Conservation (phyloP, 108 stramenopile genomes). For the Conticribra guillardii region DNA sequence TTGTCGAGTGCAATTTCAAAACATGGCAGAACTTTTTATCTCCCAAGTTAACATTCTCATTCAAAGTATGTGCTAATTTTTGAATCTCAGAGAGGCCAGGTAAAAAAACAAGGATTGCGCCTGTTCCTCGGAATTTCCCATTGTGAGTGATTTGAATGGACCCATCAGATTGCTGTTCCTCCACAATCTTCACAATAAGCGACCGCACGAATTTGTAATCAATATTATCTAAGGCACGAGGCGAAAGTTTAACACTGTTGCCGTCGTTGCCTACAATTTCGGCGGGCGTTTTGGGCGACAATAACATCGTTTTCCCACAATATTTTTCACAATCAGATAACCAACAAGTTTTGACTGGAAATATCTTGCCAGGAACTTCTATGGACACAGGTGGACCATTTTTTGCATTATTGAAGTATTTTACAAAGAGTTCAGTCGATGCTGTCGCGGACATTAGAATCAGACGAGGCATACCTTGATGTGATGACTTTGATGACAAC, state of each 20-base stretch:
- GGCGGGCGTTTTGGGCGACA: background rate
- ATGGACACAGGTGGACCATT: slow-evolving; percentile 26
- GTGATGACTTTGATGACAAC: slow-evolving; percentile 23
- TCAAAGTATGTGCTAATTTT: slow-evolving; percentile 39
- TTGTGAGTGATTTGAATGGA: background rate
- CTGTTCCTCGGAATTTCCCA: slow-evolving; percentile 15
- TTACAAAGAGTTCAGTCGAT: slow-evolving; percentile 45
- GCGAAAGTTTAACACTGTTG: slow-evolving; percentile 38
- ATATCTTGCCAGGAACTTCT: slow-evolving; percentile 62
- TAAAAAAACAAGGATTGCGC: slow-evolving; percentile 90
- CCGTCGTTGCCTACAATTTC: slow-evolving; percentile 4
- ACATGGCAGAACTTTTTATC: slow-evolving; percentile 47
- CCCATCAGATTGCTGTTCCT: slow-evolving; percentile 35
- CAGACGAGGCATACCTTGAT: slow-evolving; percentile 34
- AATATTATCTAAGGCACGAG: slow-evolving; percentile 50
- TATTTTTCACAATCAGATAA: slow-evolving; percentile 57
- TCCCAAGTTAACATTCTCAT: slow-evolving; percentile 20
- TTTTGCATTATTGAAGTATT: slow-evolving; percentile 35
- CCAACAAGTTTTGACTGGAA: slow-evolving; percentile 57
- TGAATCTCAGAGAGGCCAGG: slow-evolving; percentile 87
- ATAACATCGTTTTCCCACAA: slow-evolving; percentile 21
- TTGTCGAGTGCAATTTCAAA: slow-evolving; percentile 74
- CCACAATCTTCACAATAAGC: slow-evolving; percentile 46
- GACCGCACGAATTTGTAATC: slow-evolving; percentile 53
- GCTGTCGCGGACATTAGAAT: slow-evolving; percentile 77